Evolutionary conservation across 2,329 filamentous ascomycete genomes (phyloP).

Genomic region (Claviceps fusiformis): DNA sequence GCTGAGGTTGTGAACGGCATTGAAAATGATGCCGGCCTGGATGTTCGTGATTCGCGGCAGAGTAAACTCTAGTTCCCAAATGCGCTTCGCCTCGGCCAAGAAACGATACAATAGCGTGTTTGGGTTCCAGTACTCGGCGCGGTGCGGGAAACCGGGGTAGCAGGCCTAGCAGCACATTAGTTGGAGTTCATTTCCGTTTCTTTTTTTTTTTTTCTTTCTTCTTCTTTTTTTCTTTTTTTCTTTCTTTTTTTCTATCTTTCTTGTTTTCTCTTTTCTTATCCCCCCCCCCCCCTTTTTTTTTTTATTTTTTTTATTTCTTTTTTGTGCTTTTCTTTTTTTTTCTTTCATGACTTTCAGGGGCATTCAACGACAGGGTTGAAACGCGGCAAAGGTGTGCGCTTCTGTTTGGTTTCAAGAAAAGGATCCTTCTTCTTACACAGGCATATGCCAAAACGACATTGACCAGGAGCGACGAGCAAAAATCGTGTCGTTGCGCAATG

Average conservation of each 20-base stretch:
- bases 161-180: constrained; percentile 14
- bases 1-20: constrained; percentile 17
- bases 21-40: constrained; percentile 22
- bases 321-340: neutral
- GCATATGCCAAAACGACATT: constrained; percentile 23
- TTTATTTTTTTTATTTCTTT: neutral
- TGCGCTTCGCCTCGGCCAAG: constrained; percentile 22
- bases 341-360: neutral
- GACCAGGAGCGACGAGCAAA: constrained; percentile 27
- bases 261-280: too few relatives aligned
- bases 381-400: constrained; percentile 1
- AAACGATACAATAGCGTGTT: constrained; percentile 22
- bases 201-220: neutral
- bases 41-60: constrained; percentile 19
- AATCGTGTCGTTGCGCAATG: constrained; percentile 14
- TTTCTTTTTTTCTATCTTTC: too few relatives aligned
- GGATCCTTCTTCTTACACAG: constrained; percentile 15
- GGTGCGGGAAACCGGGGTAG: constrained; percentile 13
- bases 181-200: neutral
- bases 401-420: constrained; percentile 1
- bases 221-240: neutral
- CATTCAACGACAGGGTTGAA: neutral
- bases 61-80: constrained; percentile 23
- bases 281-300: neutral
- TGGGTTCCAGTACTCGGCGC: constrained; percentile 24